A percentile compares a stretch with the other conserved stretches of the same genome.
phyloP scores from a whole-genome alignment of 805 yeast genomes.

The Myxozyma kluyveri region DNA sequence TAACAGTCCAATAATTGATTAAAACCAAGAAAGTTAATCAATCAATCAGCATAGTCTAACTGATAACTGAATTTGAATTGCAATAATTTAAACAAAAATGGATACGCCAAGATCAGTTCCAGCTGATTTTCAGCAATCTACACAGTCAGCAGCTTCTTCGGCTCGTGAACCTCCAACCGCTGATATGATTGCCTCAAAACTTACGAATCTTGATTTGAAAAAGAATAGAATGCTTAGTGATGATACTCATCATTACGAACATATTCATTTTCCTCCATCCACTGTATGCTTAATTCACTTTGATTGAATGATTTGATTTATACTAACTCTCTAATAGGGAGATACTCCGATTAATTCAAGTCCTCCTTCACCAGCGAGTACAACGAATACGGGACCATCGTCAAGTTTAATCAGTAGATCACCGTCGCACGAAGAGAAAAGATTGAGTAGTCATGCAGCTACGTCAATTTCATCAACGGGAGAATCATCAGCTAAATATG shows the following conservation, averaged over 20 bases:
- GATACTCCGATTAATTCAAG: conserved; percentile 18
- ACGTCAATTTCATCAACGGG: not conserved
- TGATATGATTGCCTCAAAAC: conserved; percentile 27
- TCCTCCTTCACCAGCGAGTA: conserved; percentile 24
- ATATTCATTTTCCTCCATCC: conserved; percentile 36
- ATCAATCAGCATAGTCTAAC: no score
- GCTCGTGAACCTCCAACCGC: conserved; percentile 1
- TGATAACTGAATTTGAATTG: no score
- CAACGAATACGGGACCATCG: conserved; percentile 14
- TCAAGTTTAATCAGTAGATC: conserved; percentile 6
- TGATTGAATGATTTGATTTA: not conserved
- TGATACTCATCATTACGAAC: conserved; percentile 36
- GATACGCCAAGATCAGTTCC: not conserved
- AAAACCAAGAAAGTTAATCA: no score
- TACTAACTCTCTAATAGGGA: conserved; percentile 4
- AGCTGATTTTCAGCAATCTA: conserved; percentile 36
- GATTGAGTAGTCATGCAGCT: no score
- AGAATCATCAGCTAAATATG: not conserved
- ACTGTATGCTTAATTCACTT: conserved; percentile 22
- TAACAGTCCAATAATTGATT: no score
- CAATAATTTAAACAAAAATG: not conserved
- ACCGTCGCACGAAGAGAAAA: conserved; percentile 5
- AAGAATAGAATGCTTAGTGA: conserved; percentile 33
- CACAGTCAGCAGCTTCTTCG: not conserved
- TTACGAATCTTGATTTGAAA: conserved; percentile 31